phyloP scores from a whole-genome alignment of 495 filamentous ascomycete genomes.

The Pseudomonodictys pantanalensis region DNA sequence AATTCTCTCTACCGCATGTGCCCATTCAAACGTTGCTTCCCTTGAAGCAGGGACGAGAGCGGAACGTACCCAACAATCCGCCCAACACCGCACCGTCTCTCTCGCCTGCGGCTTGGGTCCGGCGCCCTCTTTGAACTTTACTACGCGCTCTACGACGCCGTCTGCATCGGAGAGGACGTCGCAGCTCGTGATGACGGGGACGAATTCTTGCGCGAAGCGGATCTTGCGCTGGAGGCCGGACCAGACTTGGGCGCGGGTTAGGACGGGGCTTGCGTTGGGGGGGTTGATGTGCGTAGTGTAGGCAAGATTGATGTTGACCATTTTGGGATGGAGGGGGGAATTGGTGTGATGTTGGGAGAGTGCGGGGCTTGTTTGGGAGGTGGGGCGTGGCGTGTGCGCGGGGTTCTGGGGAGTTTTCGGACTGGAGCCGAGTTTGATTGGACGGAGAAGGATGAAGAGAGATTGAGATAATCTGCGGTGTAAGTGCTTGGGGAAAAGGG shows the following conservation, averaged over 20 bases:
- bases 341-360: no score
- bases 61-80: slow-evolving; percentile 33
- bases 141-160: slow-evolving; percentile 15
- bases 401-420: no score
- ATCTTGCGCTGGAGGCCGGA: slow-evolving; percentile 51
- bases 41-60: not conserved
- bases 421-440: no score
- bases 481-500: no score
- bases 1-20: not conserved
- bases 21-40: not conserved
- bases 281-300: slow-evolving; percentile 56
- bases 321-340: slow-evolving; percentile 7
- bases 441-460: no score
- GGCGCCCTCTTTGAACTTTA: slow-evolving; percentile 21
- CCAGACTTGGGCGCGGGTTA: slow-evolving; percentile 52
- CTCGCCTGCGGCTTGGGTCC: slow-evolving; percentile 13
- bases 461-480: no score
- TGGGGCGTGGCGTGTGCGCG: no score
- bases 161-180: slow-evolving; percentile 43
- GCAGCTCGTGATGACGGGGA: slow-evolving; percentile 48
- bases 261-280: slow-evolving; percentile 39
- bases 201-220: slow-evolving; percentile 51
- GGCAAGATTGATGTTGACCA: slow-evolving; percentile 47
- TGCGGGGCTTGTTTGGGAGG: no score
- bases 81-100: slow-evolving; percentile 31